phyloP scores from a whole-genome alignment of 78 protist species.

The Dictyostelium purpureum region DNA sequence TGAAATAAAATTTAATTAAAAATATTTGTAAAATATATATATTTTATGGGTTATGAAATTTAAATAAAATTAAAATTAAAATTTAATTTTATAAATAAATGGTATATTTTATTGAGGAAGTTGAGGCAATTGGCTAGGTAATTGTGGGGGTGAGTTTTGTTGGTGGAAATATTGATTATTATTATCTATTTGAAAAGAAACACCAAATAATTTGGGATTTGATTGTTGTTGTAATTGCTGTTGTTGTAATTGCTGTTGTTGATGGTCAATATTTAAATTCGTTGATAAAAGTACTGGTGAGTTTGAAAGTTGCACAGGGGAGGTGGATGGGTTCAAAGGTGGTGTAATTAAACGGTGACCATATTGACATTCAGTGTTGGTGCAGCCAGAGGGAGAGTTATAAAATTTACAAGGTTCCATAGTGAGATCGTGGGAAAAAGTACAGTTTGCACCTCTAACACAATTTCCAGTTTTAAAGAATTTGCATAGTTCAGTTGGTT shows the following conservation, averaged over 20 bases:
- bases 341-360: constrained; percentile 29
- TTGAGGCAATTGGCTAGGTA: background rate
- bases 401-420: constrained; percentile 43
- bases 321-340: background rate
- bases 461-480: constrained; percentile 39
- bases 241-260: background rate
- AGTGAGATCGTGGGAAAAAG: constrained; percentile 53
- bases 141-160: background rate
- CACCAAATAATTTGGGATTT: background rate
- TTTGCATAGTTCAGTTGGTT: constrained; percentile 46
- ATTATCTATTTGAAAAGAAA: background rate
- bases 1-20: too few species aligned
- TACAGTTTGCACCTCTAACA: constrained; percentile 30
- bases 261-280: background rate
- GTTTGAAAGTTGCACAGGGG: background rate
- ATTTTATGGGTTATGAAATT: too few species aligned
- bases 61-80: too few species aligned
- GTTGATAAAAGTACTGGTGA: background rate
- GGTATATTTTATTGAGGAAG: background rate
- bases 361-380: constrained; percentile 47
- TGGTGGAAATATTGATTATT: background rate
- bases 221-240: background rate
- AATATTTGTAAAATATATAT: too few species aligned
- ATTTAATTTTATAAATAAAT: background rate
- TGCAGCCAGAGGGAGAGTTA: constrained; percentile 56